Percentiles rank a stretch among this genome's conserved stretches.
phyloP scores from a whole-genome alignment of 2,329 filamentous ascomycete genomes.

The Ophiostoma ips region DNA sequence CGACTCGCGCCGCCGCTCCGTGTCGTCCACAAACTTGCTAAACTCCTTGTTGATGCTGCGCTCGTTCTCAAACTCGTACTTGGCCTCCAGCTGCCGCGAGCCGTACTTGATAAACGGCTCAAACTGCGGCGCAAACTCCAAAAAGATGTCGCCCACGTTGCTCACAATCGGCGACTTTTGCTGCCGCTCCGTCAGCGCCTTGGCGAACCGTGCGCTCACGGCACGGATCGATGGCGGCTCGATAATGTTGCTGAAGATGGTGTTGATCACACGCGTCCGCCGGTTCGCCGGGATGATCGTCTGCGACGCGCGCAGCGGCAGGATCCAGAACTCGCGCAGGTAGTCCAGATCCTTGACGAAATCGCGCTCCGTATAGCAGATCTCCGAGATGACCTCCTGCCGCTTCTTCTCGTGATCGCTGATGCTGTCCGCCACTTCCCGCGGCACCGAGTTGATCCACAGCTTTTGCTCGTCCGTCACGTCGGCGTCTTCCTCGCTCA shows the following conservation, averaged over 20 bases:
- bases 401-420: constrained; percentile 90
- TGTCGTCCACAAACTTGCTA: constrained; percentile 86
- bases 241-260: constrained; percentile 90
- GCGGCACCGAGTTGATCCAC: constrained; percentile 97
- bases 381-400: constrained; percentile 93
- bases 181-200: constrained; percentile 77
- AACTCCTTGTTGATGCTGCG: constrained; percentile 76
- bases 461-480: constrained; percentile 93
- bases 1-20: constrained; percentile 89
- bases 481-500: constrained; percentile 67
- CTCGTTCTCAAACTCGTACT: constrained; percentile 97
- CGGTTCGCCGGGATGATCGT: constrained; percentile 83
- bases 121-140: constrained; percentile 83
- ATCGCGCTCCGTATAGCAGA: constrained; percentile 97
- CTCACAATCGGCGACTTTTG: constrained; percentile 80
- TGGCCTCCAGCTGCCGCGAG: constrained; percentile 87
- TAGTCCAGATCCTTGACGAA: constrained; percentile 99
- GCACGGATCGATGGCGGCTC: constrained; percentile 69
- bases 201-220: constrained; percentile 80
- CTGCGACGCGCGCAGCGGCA: constrained; percentile 65
- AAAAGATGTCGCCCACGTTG: constrained; percentile 85
- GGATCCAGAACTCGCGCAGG: constrained; percentile 95
- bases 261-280: constrained; percentile 80
- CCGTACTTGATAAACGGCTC: constrained; percentile 95
- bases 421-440: constrained; percentile 83